Percentiles rank a stretch among this genome's conserved stretches.
These are phyloP conservation scores for Simmondsia chinensis DNA, from an alignment of 148 eudicot species.

Conservation along the genomic window DNA sequence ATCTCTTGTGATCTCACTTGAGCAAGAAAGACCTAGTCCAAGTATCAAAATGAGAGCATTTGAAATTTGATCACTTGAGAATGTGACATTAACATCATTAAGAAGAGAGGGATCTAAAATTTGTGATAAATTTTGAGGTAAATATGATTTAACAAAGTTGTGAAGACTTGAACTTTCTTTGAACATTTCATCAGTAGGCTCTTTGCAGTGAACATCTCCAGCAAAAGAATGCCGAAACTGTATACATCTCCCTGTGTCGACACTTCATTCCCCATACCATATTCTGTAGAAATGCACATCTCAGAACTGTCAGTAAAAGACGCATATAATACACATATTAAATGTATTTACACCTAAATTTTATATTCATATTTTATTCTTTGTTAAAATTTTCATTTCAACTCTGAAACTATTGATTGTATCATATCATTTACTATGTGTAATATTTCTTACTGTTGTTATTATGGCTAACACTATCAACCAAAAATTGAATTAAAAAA, in stretches of 20 bases:
- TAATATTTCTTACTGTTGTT: too few species aligned
- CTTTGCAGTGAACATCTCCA: conserved; percentile 23
- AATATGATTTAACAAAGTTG: conserved; percentile 5
- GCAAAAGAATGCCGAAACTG: conserved; percentile 24
- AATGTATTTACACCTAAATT: not conserved
- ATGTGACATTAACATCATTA: conserved; percentile 2
- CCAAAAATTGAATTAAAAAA: too few species aligned
- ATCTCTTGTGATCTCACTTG: conserved; percentile 1
- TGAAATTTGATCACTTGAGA: not conserved
- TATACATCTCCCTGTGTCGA: conserved; percentile 22
- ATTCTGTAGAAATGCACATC: conserved; percentile 9
- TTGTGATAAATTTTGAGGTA: conserved; percentile 5
- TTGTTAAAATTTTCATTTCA: too few species aligned
- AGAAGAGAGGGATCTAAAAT: conserved; percentile 8
- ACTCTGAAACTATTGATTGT: too few species aligned
- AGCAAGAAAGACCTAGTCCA: conserved; percentile 6
- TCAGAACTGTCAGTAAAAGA: not conserved
- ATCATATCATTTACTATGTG: too few species aligned
- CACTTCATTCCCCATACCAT: conserved; percentile 18
- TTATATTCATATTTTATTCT: too few species aligned
- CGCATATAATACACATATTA: not conserved
- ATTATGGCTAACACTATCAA: too few species aligned
- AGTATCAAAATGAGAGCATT: conserved; percentile 8
- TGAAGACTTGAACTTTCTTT: conserved; percentile 6
- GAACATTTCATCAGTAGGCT: conserved; percentile 17